These are phyloP conservation scores for Fraxinus cuspidata DNA, from an alignment of 257 asterid genomes.

Conservation along the genomic window DNA sequence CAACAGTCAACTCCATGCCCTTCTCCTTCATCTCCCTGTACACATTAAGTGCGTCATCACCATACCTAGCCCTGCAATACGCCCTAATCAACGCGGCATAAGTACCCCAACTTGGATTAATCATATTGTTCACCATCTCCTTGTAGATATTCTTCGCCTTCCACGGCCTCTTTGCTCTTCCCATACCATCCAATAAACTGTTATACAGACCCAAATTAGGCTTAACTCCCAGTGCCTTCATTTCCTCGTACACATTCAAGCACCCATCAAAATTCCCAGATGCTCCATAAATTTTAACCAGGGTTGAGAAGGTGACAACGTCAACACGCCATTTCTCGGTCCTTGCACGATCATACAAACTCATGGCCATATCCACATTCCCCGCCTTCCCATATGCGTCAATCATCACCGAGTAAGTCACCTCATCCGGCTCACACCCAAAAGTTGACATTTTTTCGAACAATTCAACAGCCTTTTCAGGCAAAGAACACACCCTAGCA, in stretches of 20 bases:
- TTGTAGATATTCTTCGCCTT: constrained; percentile 68
- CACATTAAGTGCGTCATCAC: constrained; percentile 67
- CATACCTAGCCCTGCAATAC: constrained; percentile 69
- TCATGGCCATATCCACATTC: constrained; percentile 66
- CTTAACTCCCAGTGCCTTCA: constrained; percentile 76
- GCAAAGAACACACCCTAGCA: constrained; percentile 71
- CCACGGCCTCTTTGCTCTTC: constrained; percentile 96
- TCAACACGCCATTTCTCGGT: constrained; percentile 83
- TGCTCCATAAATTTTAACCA: constrained; percentile 67
- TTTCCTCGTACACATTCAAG: constrained; percentile 86
- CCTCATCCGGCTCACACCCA: constrained; percentile 68
- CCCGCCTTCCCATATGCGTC: constrained; percentile 84
- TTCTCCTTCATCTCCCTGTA: constrained; percentile 89
- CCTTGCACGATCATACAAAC: constrained; percentile 82
- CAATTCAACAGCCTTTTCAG: constrained; percentile 84
- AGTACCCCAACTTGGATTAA: constrained; percentile 71
- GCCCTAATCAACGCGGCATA: constrained; percentile 81
- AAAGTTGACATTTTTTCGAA: constrained; percentile 79
- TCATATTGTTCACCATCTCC: constrained; percentile 64
- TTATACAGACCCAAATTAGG: constrained; percentile 68
- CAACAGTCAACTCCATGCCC: constrained; percentile 59
- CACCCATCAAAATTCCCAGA: constrained; percentile 86
- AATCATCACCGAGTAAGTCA: constrained; percentile 78
- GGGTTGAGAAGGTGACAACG: constrained; percentile 64
- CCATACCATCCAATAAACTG: constrained; percentile 88